Evolutionary conservation across 176 grass and related monocot species (phyloP).

Genomic region (Hordeum vulgare): DNA sequence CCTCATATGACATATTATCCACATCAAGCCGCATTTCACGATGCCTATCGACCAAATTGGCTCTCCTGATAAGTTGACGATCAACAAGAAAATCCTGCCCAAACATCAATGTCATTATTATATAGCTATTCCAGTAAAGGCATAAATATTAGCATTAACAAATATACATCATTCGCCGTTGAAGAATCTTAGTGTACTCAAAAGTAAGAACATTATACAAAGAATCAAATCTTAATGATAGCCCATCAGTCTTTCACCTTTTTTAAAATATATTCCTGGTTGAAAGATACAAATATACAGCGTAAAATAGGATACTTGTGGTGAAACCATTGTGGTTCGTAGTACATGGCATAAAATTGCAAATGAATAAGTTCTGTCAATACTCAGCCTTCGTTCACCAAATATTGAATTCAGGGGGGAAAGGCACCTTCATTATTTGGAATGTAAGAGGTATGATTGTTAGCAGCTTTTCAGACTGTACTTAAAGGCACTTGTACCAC

Average conservation of each 20-base stretch:
- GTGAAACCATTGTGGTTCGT: background rate
- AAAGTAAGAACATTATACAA: background rate
- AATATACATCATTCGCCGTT: background rate
- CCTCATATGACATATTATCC: slow-evolving; percentile 98
- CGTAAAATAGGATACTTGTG: background rate
- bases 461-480: background rate
- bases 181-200: background rate
- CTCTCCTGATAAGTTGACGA: slow-evolving; percentile 43
- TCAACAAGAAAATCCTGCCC: slow-evolving; percentile 62
- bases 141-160: background rate
- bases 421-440: background rate
- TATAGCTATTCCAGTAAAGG: background rate
- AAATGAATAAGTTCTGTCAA: background rate
- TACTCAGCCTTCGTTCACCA: background rate
- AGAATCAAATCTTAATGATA: background rate
- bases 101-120: background rate
- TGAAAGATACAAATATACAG: background rate
- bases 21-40: slow-evolving; percentile 92
- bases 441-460: background rate
- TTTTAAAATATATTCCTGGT: background rate
- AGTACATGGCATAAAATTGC: background rate
- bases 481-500: background rate
- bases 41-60: slow-evolving; percentile 73
- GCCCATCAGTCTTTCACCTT: background rate
- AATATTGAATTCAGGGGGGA: background rate